Evolutionary conservation across 179 eudicot genomes (phyloP).

Genomic region (Spergularia azorica): DNA sequence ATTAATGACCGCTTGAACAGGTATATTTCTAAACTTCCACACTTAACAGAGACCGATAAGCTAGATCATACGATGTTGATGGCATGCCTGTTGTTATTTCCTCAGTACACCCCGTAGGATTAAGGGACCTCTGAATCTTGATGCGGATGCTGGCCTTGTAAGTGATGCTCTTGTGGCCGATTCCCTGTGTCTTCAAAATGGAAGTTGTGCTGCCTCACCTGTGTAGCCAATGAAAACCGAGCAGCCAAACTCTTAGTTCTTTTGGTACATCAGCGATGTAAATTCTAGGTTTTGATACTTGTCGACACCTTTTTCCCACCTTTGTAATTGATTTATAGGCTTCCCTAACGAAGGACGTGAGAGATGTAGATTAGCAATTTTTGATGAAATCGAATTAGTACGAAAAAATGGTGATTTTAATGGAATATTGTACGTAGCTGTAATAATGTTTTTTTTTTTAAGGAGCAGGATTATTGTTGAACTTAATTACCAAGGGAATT

Average conservation of each 20-base stretch:
- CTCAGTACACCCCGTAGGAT: constrained; percentile 57
- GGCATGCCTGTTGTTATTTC: constrained; percentile 2
- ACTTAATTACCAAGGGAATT: too few species aligned
- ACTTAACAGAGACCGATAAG: neutral
- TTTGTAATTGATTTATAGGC: constrained; percentile 19
- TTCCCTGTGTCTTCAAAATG: constrained; percentile 70
- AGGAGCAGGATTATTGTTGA: too few species aligned
- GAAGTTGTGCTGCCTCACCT: constrained; percentile 50
- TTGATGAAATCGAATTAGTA: too few species aligned
- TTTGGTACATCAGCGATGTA: constrained; percentile 32
- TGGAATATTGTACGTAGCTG: too few species aligned
- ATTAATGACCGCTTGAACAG: constrained; percentile 92
- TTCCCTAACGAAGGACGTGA: constrained; percentile 23
- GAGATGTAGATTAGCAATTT: neutral
- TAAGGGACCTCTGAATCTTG: constrained; percentile 73
- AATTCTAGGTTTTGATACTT: constrained; percentile 23
- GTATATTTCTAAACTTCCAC: constrained; percentile 34
- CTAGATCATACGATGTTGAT: constrained; percentile 6
- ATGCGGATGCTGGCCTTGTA: constrained; percentile 77
- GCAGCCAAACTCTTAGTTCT: constrained; percentile 54
- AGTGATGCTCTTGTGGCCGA: constrained; percentile 90
- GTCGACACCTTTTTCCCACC: constrained; percentile 4
- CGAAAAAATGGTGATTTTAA: too few species aligned
- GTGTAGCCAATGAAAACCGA: constrained; percentile 57
- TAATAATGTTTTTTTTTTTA: too few species aligned